Percentiles rank a stretch among this genome's conserved stretches.
phyloP scores from a whole-genome alignment of 495 filamentous ascomycete genomes.

The Lentithecium fluviatile region DNA sequence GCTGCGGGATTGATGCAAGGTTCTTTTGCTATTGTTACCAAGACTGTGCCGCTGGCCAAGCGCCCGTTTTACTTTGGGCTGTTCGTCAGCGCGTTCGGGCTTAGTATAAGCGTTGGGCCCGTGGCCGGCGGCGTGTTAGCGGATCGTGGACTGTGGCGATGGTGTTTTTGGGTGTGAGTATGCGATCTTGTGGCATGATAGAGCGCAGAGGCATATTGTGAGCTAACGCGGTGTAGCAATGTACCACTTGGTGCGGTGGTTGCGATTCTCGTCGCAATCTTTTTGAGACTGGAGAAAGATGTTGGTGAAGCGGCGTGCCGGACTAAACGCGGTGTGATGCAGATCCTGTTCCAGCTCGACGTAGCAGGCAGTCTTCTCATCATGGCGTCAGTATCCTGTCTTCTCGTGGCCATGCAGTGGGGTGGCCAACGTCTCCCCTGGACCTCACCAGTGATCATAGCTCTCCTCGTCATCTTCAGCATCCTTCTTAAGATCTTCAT shows the following conservation, averaged over 20 bases:
- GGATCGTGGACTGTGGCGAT: constrained; percentile 62
- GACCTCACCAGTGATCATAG: constrained; percentile 7
- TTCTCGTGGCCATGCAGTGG: constrained; percentile 27
- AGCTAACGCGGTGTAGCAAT: constrained; percentile 18
- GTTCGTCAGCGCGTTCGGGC: constrained; percentile 73
- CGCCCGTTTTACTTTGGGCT: constrained; percentile 72
- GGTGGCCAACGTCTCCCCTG: constrained; percentile 8
- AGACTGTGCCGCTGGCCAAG: constrained; percentile 68
- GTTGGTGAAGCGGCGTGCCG: not conserved
- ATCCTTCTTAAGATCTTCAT: constrained; percentile 18
- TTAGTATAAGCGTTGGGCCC: constrained; percentile 55
- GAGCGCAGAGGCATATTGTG: not conserved
- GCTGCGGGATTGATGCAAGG: constrained; percentile 82
- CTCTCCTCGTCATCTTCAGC: constrained; percentile 26
- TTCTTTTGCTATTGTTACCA: constrained; percentile 73
- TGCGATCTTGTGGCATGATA: not conserved
- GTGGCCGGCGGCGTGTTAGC: constrained; percentile 43
- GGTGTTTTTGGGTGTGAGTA: constrained; percentile 53
- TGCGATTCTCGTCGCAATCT: constrained; percentile 54
- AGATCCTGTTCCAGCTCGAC: constrained; percentile 10
- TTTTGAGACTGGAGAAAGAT: constrained; percentile 40
- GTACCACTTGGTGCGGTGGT: constrained; percentile 65
- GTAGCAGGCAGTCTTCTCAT: constrained; percentile 1
- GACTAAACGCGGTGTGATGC: constrained; percentile 22
- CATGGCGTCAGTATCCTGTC: not conserved